phyloP scores from a whole-genome alignment of 768 basidiomycete genomes.

The Lactarius hengduanensis region DNA sequence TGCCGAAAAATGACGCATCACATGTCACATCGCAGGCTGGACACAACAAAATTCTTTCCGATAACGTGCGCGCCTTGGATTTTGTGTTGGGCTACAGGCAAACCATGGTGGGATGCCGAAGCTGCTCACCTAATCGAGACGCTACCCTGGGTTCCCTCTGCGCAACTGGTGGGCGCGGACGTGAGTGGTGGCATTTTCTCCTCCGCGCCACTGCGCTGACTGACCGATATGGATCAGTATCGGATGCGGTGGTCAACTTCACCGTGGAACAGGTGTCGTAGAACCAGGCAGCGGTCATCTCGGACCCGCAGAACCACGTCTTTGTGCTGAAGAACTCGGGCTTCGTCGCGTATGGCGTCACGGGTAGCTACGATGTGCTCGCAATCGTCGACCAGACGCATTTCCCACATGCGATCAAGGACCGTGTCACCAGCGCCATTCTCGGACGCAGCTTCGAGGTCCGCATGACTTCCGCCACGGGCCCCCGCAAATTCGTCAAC shows the following conservation, averaged over 20 bases:
- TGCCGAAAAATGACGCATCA: no score
- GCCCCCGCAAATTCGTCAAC: slow-evolving; percentile 43
- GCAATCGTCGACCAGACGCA: slow-evolving; percentile 86
- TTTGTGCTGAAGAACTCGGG: slow-evolving; percentile 80
- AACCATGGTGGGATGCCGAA: slow-evolving; percentile 84
- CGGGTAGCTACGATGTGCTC: slow-evolving; percentile 73
- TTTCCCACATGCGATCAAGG: slow-evolving; percentile 56
- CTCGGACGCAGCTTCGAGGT: slow-evolving; percentile 80
- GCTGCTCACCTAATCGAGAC: slow-evolving; percentile 67
- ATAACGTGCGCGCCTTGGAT: slow-evolving; percentile 43
- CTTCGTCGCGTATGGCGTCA: slow-evolving; percentile 73
- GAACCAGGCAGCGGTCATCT: slow-evolving; percentile 78
- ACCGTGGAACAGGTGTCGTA: slow-evolving; percentile 86
- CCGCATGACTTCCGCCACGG: slow-evolving; percentile 57
- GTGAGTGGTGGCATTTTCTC: slow-evolving; percentile 36
- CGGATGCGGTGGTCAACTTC: slow-evolving; percentile 79
- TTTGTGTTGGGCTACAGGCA: background rate
- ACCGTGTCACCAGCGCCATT: slow-evolving; percentile 56
- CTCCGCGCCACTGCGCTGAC: no score
- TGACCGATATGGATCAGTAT: slow-evolving; percentile 30
- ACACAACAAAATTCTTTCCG: slow-evolving; percentile 56
- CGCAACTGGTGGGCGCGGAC: slow-evolving; percentile 84
- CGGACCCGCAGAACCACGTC: slow-evolving; percentile 73
- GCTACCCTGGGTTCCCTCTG: slow-evolving; percentile 73
- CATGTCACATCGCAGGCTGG: slow-evolving; percentile 44